Evolutionary conservation across 2,329 filamentous ascomycete genomes (phyloP), one percentile per base, ranked within the genome.

Genomic region (Aurifilum marmelostoma): DNA sequence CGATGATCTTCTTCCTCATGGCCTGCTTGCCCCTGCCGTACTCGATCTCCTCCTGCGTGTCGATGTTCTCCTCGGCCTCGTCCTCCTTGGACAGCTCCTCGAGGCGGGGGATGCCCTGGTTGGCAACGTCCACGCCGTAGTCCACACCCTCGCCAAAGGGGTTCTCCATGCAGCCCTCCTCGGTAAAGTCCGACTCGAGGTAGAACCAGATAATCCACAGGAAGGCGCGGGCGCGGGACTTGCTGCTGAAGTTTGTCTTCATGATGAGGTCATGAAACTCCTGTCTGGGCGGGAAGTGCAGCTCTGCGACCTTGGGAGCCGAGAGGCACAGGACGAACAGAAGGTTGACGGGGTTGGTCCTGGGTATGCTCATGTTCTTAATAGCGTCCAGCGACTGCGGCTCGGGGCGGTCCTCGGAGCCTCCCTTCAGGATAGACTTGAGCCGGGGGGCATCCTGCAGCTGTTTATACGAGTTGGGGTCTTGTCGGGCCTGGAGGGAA

Each of bases 201-300:
- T 99, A 98, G 84, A 96, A 97, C 96, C 96, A 99, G 89, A 99
- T 97, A 72, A 99, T 84, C 96, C 96, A 99, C 27, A 99, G 82
- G 74, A 99, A 99, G 0, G 95, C 95, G 59, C 84, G 89, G 0
- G 96, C 94, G 72, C 96, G 88, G 71, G 93, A 97, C 73, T 85
- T 82, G 79, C 94, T 98, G 68, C 90, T 93, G 71, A 93, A 87
- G 32, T 92, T 91, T 1, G 91, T 90, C 76, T 93, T 91, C 94
- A 98, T 98, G 75, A 99, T 91, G 21, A 99, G 87, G 75, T 99
- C 96, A 79, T 97, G 97, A 79, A 99, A 98, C 79, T 99, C 96
- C 73, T 91, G 88, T 0, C 90, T 89, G 7, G 89, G 87, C 14
- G 91, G 91, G 77, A 99, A 98, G 79, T 99, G 96, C 34, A 95